Evolutionary conservation across 108 stramenopile species (phyloP), one percentile per base, ranked within the genome.

Genomic region (Seminavis robusta): DNA sequence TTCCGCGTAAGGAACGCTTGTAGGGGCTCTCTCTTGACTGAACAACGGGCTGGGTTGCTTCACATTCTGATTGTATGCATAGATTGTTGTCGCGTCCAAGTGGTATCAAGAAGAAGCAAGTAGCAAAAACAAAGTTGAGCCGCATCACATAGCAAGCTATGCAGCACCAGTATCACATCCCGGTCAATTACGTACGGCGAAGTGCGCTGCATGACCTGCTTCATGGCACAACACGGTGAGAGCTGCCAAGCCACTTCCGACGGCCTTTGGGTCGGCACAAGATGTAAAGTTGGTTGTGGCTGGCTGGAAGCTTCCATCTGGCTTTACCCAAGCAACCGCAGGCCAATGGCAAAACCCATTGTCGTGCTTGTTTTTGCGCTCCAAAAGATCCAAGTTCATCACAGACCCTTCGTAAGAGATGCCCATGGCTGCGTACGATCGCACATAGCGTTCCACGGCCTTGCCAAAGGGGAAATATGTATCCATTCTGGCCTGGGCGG

Each of bases 311-410:
- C 56, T 53, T 16, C 77, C 77, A 52, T 74, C 80, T 3, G 77
- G 71, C 45, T 76, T 76, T 3, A 73, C 51, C 80, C 80, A 85
- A 0, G 79, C 76, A 33, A 67, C 67, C 34, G 54, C 59, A 1
- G 84, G 84, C 84, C 84, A 85, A 46, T 85, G 84, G 56, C 84
- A 85, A 47, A 85, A 85, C 4, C 84, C 84, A 47, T 86, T 86
- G 16, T n/a, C 55, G 39, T 86, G 81, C 47, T 86, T 86, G 13
- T 74, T 71, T 13, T 63, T 56, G 1, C 84, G 49, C 49, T 85
- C 84, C 32, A 81, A 49, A 31, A 85, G 55, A 63, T 85, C 84
- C 1, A 85, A 56, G 41, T 69, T 69, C 84, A 80, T 85, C 27
- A 71, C 79, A 1, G 80, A 67, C 26, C 74, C 74, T 17, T 47